Percentiles rank a stretch among this genome's conserved stretches.
phyloP scores from a whole-genome alignment of 805 yeast species.

The Metschnikowia arizonensis region DNA sequence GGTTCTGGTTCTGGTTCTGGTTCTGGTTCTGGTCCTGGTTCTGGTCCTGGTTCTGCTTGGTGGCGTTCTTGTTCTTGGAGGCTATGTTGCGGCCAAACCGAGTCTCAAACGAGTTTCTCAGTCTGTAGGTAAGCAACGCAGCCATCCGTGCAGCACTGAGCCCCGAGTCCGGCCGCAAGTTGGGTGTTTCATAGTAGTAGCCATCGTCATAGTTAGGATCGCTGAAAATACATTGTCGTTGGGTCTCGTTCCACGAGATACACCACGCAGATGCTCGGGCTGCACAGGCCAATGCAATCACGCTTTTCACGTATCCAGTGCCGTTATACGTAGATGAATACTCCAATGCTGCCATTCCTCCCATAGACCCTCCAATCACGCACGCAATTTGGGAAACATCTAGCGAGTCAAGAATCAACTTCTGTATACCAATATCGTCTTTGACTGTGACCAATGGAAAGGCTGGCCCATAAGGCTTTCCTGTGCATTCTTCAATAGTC shows the following conservation, averaged over 20 bases:
- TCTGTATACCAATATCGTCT: conserved; percentile 84
- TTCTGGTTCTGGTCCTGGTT: too few species aligned
- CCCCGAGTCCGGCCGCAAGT: conserved; percentile 71
- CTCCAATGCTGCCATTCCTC: conserved; percentile 94
- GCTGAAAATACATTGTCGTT: conserved; percentile 90
- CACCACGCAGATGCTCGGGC: conserved; percentile 98
- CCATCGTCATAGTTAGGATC: conserved; percentile 95
- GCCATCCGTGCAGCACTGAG: conserved; percentile 97
- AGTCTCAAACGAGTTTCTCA: conserved; percentile 85
- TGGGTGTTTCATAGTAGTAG: conserved; percentile 60
- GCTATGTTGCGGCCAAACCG: conserved; percentile 79
- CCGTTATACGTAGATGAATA: conserved; percentile 66
- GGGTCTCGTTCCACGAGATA: conserved; percentile 98
- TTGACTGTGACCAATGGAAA: conserved; percentile 92
- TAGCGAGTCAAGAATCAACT: conserved; percentile 67
- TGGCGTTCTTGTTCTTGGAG: neutral
- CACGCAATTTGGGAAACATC: conserved; percentile 78
- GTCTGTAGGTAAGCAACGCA: conserved; percentile 87
- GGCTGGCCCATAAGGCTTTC: conserved; percentile 83
- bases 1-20: too few species aligned
- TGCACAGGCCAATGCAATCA: conserved; percentile 86
- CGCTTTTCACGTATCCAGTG: conserved; percentile 57
- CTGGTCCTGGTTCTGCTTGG: conserved; percentile 16
- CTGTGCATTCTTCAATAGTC: conserved; percentile 72
- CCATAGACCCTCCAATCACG: conserved; percentile 97